Percentiles rank a stretch among this genome's conserved stretches.
Conservation (phyloP, 2,329 filamentous ascomycete genomes). For the Remersonia thermophila region DNA sequence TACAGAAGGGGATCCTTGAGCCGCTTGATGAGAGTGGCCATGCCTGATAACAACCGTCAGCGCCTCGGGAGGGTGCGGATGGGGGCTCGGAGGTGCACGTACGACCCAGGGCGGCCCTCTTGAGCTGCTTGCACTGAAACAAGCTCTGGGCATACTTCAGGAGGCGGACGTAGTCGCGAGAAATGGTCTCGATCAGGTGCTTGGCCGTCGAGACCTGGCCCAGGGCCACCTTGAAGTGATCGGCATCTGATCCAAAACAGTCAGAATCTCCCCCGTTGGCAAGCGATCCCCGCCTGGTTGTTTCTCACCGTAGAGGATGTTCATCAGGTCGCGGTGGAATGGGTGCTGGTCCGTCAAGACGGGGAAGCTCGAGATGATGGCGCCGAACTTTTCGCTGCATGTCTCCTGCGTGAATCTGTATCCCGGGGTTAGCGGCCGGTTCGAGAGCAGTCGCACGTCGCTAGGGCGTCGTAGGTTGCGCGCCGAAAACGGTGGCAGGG, state of each 20-base stretch:
- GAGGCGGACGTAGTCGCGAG: constrained; percentile 88
- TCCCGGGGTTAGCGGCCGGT: constrained; percentile 6
- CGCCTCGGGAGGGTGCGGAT: no score
- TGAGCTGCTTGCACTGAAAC: constrained; percentile 98
- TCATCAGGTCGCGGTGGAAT: constrained; percentile 60
- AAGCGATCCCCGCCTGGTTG: neutral
- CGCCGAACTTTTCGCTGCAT: constrained; percentile 72
- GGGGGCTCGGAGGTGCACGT: constrained; percentile 2
- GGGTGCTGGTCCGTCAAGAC: constrained; percentile 62
- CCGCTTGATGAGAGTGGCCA: constrained; percentile 93
- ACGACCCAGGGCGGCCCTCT: constrained; percentile 89
- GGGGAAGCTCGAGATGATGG: constrained; percentile 87
- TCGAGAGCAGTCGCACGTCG: neutral
- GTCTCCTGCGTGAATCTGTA: constrained; percentile 76
- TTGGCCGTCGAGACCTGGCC: constrained; percentile 94
- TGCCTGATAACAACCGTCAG: no score
- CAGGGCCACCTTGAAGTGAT: constrained; percentile 94
- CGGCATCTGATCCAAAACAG: constrained; percentile 44
- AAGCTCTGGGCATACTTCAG: constrained; percentile 85
- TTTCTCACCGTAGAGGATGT: constrained; percentile 68
- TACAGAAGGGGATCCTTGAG: constrained; percentile 92
- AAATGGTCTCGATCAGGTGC: constrained; percentile 90
- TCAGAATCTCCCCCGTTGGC: constrained; percentile 1
- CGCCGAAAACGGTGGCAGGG: neutral
- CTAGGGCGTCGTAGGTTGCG: neutral